Percentiles rank a stretch among this genome's conserved stretches.
phyloP scores from a whole-genome alignment of 129 eudicot genomes.

The Chrysanthemum lavandulifolium region DNA sequence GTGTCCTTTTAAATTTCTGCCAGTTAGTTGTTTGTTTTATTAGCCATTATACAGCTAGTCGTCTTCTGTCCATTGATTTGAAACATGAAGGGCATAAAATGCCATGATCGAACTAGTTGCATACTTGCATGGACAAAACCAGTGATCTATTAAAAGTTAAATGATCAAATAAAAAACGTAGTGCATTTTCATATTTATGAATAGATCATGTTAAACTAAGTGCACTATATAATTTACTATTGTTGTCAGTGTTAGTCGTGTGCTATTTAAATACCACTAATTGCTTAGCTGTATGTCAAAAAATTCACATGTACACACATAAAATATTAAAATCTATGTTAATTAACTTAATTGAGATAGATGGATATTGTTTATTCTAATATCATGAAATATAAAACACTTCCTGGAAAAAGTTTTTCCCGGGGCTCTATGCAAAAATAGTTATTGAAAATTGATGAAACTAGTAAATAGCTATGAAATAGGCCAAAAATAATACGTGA shows the following conservation, averaged over 20 bases:
- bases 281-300: too few relatives aligned
- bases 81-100: slow-evolving; percentile 15
- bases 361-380: not conserved
- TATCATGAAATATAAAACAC: not conserved
- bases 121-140: slow-evolving; percentile 1
- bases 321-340: too few relatives aligned
- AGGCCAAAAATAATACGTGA: not conserved
- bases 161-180: too few relatives aligned
- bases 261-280: too few relatives aligned
- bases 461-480: slow-evolving; percentile 3
- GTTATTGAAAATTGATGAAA: not conserved
- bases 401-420: slow-evolving; percentile 15
- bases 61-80: slow-evolving; percentile 3
- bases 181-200: too few relatives aligned
- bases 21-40: slow-evolving; percentile 29
- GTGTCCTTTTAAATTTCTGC: slow-evolving; percentile 8
- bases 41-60: slow-evolving; percentile 22
- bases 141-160: too few relatives aligned
- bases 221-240: too few relatives aligned
- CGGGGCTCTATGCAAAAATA: slow-evolving; percentile 18
- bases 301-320: too few relatives aligned
- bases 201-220: too few relatives aligned
- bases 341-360: not conserved
- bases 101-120: not conserved
- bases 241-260: too few relatives aligned